phyloP scores from a whole-genome alignment of 2,329 filamentous ascomycete genomes.

The Aspergillus brasiliensis region DNA sequence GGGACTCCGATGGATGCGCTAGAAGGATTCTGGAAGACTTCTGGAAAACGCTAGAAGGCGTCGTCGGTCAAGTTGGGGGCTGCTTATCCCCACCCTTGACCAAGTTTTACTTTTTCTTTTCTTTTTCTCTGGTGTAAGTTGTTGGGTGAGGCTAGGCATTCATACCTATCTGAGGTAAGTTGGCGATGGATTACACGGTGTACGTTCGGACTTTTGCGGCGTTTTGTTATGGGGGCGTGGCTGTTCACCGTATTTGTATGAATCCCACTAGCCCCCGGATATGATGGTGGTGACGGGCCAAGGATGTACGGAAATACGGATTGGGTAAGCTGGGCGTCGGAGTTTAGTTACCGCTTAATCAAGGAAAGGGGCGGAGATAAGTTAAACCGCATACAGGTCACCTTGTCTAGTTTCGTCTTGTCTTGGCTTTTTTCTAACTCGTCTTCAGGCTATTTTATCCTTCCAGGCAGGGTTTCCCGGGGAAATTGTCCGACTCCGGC shows the following conservation, averaged over 20 bases:
- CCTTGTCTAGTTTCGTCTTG: background rate
- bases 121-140: background rate
- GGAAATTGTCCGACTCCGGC: background rate
- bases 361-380: background rate
- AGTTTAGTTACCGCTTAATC: background rate
- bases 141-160: background rate
- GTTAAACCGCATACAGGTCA: background rate
- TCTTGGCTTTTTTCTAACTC: too few species aligned
- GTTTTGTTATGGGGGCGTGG: too few species aligned
- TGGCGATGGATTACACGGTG: background rate
- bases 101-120: background rate
- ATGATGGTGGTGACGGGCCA: background rate
- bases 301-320: background rate
- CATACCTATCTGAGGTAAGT: background rate
- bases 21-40: slow-evolving; percentile 38
- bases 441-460: too few species aligned
- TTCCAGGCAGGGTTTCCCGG: background rate
- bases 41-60: slow-evolving; percentile 31
- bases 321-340: too few species aligned
- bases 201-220: background rate
- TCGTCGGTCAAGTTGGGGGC: background rate
- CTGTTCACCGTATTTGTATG: too few species aligned
- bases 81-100: background rate
- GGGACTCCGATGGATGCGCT: slow-evolving; percentile 14
- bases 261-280: background rate